These are phyloP conservation scores for Fraxinus ornus DNA, from an alignment of 305 asterid species.

Conservation along the genomic window DNA sequence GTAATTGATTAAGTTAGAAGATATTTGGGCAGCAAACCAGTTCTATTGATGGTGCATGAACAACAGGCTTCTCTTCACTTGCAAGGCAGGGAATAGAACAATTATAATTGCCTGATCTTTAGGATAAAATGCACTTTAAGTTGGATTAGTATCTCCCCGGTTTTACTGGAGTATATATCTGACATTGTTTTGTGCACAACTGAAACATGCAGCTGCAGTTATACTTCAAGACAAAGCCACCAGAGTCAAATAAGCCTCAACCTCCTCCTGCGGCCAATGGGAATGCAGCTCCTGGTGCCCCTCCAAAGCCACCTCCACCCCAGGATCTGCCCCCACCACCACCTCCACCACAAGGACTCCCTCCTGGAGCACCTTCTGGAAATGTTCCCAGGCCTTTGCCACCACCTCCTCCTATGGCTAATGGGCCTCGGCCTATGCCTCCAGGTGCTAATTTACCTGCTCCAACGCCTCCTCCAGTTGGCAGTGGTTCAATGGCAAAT, in stretches of 20 bases:
- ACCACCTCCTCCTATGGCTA: constrained; percentile 58
- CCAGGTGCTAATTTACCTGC: constrained; percentile 89
- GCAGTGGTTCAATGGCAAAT: constrained; percentile 73
- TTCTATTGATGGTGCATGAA: not conserved
- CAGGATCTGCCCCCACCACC: constrained; percentile 69
- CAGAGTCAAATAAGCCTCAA: constrained; percentile 64
- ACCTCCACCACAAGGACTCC: constrained; percentile 65
- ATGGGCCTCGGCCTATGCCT: constrained; percentile 94
- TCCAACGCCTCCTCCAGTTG: constrained; percentile 88
- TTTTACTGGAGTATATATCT: not conserved
- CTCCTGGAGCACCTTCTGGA: constrained; percentile 46
- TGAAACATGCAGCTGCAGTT: constrained; percentile 64
- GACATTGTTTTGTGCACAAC: constrained; percentile 14
- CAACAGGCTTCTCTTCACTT: not conserved
- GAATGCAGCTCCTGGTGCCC: constrained; percentile 59
- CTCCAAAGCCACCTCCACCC: constrained; percentile 69
- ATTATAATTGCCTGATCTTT: not conserved
- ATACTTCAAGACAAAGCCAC: constrained; percentile 88
- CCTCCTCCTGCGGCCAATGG: constrained; percentile 59
- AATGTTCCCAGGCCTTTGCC: constrained; percentile 58
- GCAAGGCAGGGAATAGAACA: not conserved
- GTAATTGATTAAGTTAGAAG: not conserved
- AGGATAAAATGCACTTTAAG: not conserved
- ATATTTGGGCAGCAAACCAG: not conserved
- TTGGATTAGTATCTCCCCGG: not conserved